phyloP scores from a whole-genome alignment of 202 grass and related monocot genomes.

The Carex arenaria region DNA sequence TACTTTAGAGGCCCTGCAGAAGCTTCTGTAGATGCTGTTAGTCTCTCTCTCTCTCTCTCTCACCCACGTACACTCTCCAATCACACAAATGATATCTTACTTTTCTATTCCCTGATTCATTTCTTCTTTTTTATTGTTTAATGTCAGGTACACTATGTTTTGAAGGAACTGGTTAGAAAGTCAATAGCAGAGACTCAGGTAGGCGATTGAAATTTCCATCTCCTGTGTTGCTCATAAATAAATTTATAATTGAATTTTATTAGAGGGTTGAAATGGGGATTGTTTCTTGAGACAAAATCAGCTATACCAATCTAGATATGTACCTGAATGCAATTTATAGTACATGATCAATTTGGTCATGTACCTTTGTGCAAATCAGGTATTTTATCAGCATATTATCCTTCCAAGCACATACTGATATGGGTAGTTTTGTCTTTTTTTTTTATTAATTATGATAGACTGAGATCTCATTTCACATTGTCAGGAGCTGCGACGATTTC shows the following conservation, averaged over 20 bases:
- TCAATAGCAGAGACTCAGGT: constrained; percentile 95
- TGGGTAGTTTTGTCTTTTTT: background rate
- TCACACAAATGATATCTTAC: background rate
- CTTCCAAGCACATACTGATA: background rate
- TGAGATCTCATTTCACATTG: background rate
- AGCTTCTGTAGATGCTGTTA: constrained; percentile 97
- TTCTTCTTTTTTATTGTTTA: background rate
- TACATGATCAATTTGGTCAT: background rate
- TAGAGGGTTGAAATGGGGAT: background rate
- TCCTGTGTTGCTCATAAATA: background rate
- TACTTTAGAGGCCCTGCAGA: constrained; percentile 97
- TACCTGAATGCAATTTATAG: background rate
- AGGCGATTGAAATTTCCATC: constrained; percentile 13
- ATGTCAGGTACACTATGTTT: constrained; percentile 73
- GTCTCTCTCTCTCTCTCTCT: constrained; percentile 1
- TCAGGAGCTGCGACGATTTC: constrained; percentile 89
- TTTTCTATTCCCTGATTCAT: background rate
- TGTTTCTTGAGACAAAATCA: background rate
- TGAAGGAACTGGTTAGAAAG: constrained; percentile 92
- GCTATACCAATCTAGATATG: background rate
- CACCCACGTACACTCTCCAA: background rate
- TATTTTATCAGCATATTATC: background rate
- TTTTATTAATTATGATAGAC: background rate
- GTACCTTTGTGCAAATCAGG: constrained; percentile 14
- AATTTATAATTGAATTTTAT: background rate